Conservation (phyloP, 108 stramenopile genomes). For the Discostella stelligeroides region DNA sequence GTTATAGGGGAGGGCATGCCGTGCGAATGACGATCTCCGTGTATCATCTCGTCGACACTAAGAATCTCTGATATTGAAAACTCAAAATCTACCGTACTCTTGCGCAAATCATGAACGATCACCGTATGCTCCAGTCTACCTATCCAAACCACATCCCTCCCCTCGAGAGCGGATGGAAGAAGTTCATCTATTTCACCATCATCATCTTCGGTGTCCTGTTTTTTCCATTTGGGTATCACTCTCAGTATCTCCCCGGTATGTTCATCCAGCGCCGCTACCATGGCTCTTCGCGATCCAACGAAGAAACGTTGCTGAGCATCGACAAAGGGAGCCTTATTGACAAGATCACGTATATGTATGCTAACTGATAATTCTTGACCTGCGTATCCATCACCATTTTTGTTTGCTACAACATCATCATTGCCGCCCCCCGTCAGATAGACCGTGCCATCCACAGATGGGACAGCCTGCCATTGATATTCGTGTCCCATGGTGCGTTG, state of each 20-base stretch:
- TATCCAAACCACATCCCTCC: slow-evolving; percentile 78
- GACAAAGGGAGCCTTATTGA: slow-evolving; percentile 76
- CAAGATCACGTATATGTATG: slow-evolving; percentile 71
- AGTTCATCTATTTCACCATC: slow-evolving; percentile 35
- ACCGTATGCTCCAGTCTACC: slow-evolving; percentile 82
- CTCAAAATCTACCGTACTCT: slow-evolving; percentile 67
- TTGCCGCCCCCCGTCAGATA: slow-evolving; percentile 62
- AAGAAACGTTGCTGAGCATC: slow-evolving; percentile 76
- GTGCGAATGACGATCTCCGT: slow-evolving; percentile 21
- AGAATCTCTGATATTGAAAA: slow-evolving; percentile 71
- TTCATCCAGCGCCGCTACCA: slow-evolving; percentile 71
- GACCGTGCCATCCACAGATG: slow-evolving; percentile 78
- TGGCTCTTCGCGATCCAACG: slow-evolving; percentile 65
- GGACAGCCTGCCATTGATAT: slow-evolving; percentile 62
- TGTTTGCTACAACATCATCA: background rate
- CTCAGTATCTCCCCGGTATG: slow-evolving; percentile 77
- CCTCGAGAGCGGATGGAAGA: slow-evolving; percentile 42
- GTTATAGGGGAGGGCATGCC: slow-evolving; percentile 9
- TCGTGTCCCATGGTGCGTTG: slow-evolving; percentile 35
- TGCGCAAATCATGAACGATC: slow-evolving; percentile 74
- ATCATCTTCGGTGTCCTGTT: slow-evolving; percentile 1
- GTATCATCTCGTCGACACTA: slow-evolving; percentile 75
- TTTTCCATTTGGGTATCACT: slow-evolving; percentile 57
- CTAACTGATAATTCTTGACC: slow-evolving; percentile 54
- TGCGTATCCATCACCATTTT: slow-evolving; percentile 2